Evolutionary conservation across 2,329 filamentous ascomycete genomes (phyloP).

Genomic region (Fusarium lyarnte): DNA sequence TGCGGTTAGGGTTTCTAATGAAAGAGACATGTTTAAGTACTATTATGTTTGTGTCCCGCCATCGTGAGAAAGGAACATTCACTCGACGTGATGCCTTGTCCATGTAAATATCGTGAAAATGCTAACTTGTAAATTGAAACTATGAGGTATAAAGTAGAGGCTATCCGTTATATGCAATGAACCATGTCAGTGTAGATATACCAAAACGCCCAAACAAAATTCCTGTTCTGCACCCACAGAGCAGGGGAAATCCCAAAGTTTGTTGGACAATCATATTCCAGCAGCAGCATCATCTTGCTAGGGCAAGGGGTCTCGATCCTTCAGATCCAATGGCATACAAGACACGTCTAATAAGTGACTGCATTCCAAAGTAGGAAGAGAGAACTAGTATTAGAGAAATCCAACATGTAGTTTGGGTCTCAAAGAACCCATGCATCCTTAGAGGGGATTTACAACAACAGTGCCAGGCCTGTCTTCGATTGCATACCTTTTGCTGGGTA

Average conservation of each 20-base stretch:
- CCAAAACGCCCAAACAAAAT: constrained; percentile 17
- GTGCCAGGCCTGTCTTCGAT: constrained; percentile 46
- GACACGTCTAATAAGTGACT: background rate
- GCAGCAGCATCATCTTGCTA: background rate
- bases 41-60: background rate
- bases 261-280: background rate
- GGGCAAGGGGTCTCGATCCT: background rate
- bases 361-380: background rate
- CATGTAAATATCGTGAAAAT: background rate
- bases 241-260: background rate
- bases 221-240: background rate
- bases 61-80: background rate
- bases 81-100: too few species aligned
- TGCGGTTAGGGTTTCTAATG: constrained; percentile 50
- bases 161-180: background rate
- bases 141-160: background rate
- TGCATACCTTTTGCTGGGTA: constrained; percentile 45
- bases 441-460: constrained; percentile 31
- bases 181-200: background rate
- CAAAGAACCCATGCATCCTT: background rate
- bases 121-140: constrained; percentile 13
- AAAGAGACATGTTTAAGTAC: constrained; percentile 44
- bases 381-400: background rate
- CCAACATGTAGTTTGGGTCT: background rate
- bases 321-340: background rate